phyloP scores from a whole-genome alignment of 345 rosid species.

The Conringia planisiliqua region DNA sequence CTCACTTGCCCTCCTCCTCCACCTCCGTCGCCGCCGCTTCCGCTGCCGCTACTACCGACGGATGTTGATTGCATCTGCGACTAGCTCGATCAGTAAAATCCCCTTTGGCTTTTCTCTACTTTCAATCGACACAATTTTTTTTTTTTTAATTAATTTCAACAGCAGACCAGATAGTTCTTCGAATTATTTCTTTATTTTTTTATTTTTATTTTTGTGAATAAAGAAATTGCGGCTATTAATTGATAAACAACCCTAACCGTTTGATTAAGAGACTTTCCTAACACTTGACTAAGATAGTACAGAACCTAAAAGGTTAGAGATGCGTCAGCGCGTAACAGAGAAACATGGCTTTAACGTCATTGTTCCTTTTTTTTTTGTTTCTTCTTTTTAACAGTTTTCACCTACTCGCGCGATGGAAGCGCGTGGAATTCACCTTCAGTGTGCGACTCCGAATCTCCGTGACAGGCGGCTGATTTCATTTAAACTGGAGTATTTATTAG shows the following conservation, averaged over 20 bases:
- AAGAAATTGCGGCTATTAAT: conserved; percentile 2
- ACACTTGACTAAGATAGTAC: conserved; percentile 10
- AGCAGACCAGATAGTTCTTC: conserved; percentile 4
- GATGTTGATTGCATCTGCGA: conserved; percentile 59
- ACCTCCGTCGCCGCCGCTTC: not conserved
- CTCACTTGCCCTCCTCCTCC: conserved; percentile 39
- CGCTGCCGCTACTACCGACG: conserved; percentile 44
- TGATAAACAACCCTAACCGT: conserved; percentile 8
- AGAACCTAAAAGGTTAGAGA: not conserved
- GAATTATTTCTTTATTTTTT: not conserved
- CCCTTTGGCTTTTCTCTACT: conserved; percentile 2
- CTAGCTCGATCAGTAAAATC: not conserved
- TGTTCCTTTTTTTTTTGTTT: not conserved
- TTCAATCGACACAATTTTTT: not conserved
- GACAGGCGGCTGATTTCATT: too few species aligned
- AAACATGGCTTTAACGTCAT: not conserved
- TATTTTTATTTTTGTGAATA: not conserved
- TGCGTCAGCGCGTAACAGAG: conserved; percentile 18
- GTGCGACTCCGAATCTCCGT: too few species aligned
- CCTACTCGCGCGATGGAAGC: too few species aligned
- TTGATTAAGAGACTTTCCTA: conserved; percentile 20
- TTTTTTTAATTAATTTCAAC: not conserved
- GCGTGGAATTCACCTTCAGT: too few species aligned
- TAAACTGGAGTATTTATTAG: too few species aligned
- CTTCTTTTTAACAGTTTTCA: too few species aligned